Base-by-base conservation (phyloP, 1,284 basidiomycete species). In the Sporisorium graminicola region DNA sequence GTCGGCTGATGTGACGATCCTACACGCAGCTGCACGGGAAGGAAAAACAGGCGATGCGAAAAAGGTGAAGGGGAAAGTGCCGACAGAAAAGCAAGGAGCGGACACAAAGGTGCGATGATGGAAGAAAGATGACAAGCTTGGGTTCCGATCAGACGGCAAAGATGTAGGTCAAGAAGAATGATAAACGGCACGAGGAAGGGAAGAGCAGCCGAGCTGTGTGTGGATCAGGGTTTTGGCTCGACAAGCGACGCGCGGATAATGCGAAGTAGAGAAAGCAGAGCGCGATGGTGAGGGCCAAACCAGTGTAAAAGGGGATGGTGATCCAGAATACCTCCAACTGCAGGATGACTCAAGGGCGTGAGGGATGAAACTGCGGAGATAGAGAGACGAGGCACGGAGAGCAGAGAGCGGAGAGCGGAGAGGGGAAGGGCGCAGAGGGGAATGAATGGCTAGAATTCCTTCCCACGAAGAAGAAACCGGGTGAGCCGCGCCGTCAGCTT, bases 111-210 rank as follows among this genome's bases (percentile, higher is more conserved):
- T 33, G 26, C 26, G 43, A 59, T 63, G 70, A 56, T 66, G 70
- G 70, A 66, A 64, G 63, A 57, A 47, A 61, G 68, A 62, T 54
- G 63, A 65, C 54, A 65, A 65, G 56, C 27, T 44, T 22, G 6
- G 31, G 20, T 20, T 40, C 37, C 37, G 37, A 40, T 33, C 9
- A 50, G 27, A 33, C 27, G n/a, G 53, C 20, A 14, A 14, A 4
- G 42, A 44, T 31, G 49, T 33, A 9, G 42, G 31, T 14, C 55
- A 47, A 46, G 58, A 35, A 56, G 27, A 56, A 59, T 31, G 52
- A 44, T 5, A 14, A 40, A 40, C 37, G n/a, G 29, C 5, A 31
- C 5, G 31, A 31, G 10, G 18, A 49, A 13, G 16, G 37, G 37
- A n/a, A 26, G 16, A 22, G 29, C 22, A 44, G 56, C 33, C 56